Conservation (phyloP, 1,139 yeast species). For the Candida sp. region DNA sequence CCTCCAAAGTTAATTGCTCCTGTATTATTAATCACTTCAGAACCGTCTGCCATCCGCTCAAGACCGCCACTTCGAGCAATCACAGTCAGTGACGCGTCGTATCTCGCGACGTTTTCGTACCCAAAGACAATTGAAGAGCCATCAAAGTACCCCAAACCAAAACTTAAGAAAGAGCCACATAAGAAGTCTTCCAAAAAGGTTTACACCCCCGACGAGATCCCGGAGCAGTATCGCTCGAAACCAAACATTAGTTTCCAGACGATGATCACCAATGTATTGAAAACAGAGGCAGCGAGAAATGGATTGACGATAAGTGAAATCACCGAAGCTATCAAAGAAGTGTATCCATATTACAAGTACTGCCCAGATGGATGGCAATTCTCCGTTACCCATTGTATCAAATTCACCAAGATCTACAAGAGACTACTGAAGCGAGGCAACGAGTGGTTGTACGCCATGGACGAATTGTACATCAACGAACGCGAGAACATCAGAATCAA, state of each 20-base stretch:
- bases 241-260: slow-evolving; percentile 84
- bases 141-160: slow-evolving; percentile 52
- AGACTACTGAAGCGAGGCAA: slow-evolving; percentile 63
- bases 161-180: slow-evolving; percentile 26
- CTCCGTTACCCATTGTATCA: slow-evolving; percentile 86
- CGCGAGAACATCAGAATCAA: slow-evolving; percentile 76
- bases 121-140: slow-evolving; percentile 39
- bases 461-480: slow-evolving; percentile 81
- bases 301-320: slow-evolving; percentile 83
- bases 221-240: slow-evolving; percentile 81
- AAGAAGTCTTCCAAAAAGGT: slow-evolving; percentile 59
- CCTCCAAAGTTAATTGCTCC: slow-evolving; percentile 46
- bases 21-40: slow-evolving; percentile 27
- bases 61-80: slow-evolving; percentile 25
- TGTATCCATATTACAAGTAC: slow-evolving; percentile 89
- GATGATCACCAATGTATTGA: slow-evolving; percentile 77
- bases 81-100: slow-evolving; percentile 26
- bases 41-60: slow-evolving; percentile 20
- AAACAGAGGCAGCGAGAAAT: slow-evolving; percentile 60
- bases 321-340: slow-evolving; percentile 82
- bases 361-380: slow-evolving; percentile 99
- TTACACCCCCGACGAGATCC: slow-evolving; percentile 77
- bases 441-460: slow-evolving; percentile 94
- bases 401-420: slow-evolving; percentile 83
- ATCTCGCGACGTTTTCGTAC: slow-evolving; percentile 33